These are phyloP conservation scores for Starmerella riodocensis DNA, from an alignment of 805 yeast species.

Conservation along the genomic window DNA sequence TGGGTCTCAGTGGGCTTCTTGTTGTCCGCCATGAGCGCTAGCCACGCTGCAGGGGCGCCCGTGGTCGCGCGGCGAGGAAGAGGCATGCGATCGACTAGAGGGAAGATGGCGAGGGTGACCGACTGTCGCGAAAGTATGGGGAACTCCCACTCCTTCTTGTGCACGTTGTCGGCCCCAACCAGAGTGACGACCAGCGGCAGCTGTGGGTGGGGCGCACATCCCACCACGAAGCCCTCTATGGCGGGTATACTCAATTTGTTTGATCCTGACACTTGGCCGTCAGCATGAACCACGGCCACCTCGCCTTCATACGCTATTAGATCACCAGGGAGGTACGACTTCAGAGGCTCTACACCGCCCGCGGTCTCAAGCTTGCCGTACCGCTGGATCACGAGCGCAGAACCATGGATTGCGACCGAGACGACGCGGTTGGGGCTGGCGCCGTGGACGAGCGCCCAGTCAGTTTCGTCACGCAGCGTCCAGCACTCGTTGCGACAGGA, in stretches of 20 bases:
- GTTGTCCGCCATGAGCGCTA: background rate
- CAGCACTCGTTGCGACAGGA: background rate
- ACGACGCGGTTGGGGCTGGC: background rate
- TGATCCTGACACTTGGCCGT: constrained; percentile 5
- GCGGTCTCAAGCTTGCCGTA: background rate
- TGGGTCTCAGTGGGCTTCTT: too few species aligned
- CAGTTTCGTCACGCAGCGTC: background rate
- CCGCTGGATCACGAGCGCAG: background rate
- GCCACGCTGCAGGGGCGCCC: background rate
- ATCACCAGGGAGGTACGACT: constrained; percentile 1
- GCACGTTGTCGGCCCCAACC: background rate
- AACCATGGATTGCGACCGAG: background rate
- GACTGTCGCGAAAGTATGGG: constrained; percentile 15
- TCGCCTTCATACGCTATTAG: background rate
- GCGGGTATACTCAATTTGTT: background rate
- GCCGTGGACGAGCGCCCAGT: background rate
- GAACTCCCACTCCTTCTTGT: constrained; percentile 6
- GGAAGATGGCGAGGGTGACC: constrained; percentile 4
- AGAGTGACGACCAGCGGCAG: constrained; percentile 9
- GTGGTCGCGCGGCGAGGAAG: background rate
- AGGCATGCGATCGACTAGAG: background rate
- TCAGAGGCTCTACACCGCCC: background rate
- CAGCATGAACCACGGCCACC: constrained; percentile 2
- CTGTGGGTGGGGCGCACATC: constrained; percentile 5
- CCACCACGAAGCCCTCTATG: constrained; percentile 7